These are phyloP conservation scores for Sugiyamaella novakii DNA, from an alignment of 1,139 yeast species.

Conservation along the genomic window DNA sequence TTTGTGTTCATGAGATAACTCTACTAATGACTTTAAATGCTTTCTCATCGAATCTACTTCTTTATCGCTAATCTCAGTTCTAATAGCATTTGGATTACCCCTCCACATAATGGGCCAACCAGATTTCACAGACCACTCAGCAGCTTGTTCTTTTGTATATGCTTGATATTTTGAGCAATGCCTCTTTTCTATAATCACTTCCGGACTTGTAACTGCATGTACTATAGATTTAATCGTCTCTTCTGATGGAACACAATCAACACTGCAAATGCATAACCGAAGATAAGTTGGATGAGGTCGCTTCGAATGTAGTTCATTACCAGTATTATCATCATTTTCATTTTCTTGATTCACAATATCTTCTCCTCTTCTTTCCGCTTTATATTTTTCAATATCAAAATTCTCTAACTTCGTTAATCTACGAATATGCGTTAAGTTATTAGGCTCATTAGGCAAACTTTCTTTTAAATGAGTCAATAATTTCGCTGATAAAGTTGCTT, in stretches of 20 bases:
- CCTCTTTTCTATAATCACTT: constrained; percentile 35
- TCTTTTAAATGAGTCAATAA: constrained; percentile 38
- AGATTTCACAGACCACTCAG: constrained; percentile 61
- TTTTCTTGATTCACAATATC: constrained; percentile 1
- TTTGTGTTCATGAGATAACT: constrained; percentile 35
- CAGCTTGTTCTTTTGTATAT: constrained; percentile 61
- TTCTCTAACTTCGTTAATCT: constrained; percentile 41
- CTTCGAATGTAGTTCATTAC: constrained; percentile 4
- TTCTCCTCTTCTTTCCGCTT: constrained; percentile 12
- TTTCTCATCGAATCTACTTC: constrained; percentile 50
- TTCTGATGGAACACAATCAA: constrained; percentile 30
- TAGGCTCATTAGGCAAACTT: constrained; percentile 38
- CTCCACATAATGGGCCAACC: constrained; percentile 93
- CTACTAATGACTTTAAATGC: constrained; percentile 45
- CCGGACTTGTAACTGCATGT: constrained; percentile 27
- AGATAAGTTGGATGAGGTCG: constrained; percentile 29
- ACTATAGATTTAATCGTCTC: constrained; percentile 24
- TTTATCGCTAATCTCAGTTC: constrained; percentile 54
- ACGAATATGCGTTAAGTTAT: constrained; percentile 41
- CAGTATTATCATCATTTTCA: constrained; percentile 6
- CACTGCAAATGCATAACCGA: constrained; percentile 41
- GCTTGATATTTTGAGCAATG: constrained; percentile 59
- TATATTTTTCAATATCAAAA: constrained; percentile 21
- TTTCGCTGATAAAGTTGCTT: constrained; percentile 48
- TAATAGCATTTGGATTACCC: constrained; percentile 84